Evolutionary conservation across 148 eudicot genomes (phyloP).

Genomic region (Talinum fruticosum): DNA sequence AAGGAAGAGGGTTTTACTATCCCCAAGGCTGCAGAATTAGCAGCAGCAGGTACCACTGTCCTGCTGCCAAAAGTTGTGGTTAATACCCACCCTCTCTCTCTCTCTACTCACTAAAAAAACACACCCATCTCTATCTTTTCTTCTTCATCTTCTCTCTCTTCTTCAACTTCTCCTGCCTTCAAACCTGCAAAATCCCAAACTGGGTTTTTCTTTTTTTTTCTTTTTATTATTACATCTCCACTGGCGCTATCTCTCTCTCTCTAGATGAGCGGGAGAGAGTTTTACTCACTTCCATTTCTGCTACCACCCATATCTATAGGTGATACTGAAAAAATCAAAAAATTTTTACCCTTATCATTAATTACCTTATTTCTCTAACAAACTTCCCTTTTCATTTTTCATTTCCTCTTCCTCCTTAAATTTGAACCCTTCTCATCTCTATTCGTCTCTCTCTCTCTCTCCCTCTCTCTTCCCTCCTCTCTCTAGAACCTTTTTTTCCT

Average conservation of each 20-base stretch:
- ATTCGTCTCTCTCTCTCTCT: background rate
- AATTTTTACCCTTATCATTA: conserved; percentile 18
- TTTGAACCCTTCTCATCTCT: conserved; percentile 2
- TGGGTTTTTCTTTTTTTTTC: background rate
- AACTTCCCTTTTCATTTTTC: conserved; percentile 12
- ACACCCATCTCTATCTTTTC: background rate
- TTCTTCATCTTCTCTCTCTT: background rate
- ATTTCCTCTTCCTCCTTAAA: conserved; percentile 15
- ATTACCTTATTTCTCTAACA: conserved; percentile 30
- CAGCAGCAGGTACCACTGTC: conserved; percentile 20
- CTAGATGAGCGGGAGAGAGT: background rate
- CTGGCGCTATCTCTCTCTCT: background rate
- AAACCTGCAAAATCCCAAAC: background rate
- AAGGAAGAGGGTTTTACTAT: conserved; percentile 15
- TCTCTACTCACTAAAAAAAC: background rate
- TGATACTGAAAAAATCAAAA: background rate
- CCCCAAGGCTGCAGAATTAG: conserved; percentile 26
- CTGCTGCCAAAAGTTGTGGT: conserved; percentile 32
- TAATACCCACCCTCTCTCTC: background rate
- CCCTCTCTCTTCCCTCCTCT: conserved; percentile 8
- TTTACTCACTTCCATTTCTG: conserved; percentile 10
- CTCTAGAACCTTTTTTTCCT: conserved; percentile 3
- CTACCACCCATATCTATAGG: conserved; percentile 1
- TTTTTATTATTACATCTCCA: too few relatives aligned
- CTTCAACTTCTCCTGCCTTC: background rate